phyloP scores from a whole-genome alignment of 139 green algal species.

The Micractinium conductrix region DNA sequence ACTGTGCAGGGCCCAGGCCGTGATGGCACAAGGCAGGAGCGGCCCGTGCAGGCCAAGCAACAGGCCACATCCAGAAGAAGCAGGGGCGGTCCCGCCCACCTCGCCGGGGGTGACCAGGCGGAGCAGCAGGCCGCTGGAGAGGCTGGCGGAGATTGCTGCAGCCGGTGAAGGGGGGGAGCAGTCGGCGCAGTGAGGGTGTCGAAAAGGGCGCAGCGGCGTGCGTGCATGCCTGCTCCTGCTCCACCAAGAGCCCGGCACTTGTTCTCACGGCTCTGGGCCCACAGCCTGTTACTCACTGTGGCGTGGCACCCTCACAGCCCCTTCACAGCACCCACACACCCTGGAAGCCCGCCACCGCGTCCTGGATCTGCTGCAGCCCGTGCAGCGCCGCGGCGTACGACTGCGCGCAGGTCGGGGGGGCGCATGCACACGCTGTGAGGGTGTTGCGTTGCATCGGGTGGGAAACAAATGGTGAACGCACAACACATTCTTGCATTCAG shows the following conservation, averaged over 20 bases:
- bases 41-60: background rate
- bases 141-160: background rate
- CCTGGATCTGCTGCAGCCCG: constrained; percentile 61
- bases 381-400: constrained; percentile 71
- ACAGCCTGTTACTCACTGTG: too few species aligned
- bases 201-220: background rate
- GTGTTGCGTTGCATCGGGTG: too few species aligned
- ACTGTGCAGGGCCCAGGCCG: background rate
- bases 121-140: constrained; percentile 47
- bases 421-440: background rate
- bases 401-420: constrained; percentile 24
- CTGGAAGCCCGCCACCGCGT: constrained; percentile 45
- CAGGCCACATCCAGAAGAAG: too few species aligned
- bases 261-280: background rate
- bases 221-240: background rate
- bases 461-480: too few species aligned
- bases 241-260: background rate
- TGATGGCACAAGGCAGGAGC: background rate
- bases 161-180: background rate
- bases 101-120: constrained; percentile 42
- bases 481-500: too few species aligned
- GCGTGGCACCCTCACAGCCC: background rate
- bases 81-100: background rate
- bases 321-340: background rate
- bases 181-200: background rate